These are phyloP conservation scores for Bipolaris cookei DNA, from an alignment of 2,329 filamentous ascomycete genomes.

Conservation along the genomic window DNA sequence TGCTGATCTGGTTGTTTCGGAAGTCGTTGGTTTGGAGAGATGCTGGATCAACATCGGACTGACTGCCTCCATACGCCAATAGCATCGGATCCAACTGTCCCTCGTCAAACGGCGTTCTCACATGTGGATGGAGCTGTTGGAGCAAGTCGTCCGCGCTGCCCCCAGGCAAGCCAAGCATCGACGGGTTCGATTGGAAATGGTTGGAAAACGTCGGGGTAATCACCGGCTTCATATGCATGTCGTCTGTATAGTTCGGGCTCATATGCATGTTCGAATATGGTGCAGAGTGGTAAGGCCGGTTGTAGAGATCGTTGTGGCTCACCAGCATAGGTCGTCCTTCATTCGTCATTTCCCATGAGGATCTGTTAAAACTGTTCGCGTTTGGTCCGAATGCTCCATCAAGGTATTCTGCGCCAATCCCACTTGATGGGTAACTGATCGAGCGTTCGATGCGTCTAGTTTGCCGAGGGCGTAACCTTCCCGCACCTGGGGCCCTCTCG, in stretches of 20 bases:
- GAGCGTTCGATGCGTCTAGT: constrained; percentile 34
- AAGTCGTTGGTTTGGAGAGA: constrained; percentile 36
- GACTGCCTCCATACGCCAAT: constrained; percentile 41
- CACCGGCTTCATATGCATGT: constrained; percentile 53
- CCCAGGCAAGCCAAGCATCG: constrained; percentile 49
- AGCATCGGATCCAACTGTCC: constrained; percentile 52
- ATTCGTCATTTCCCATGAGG: constrained; percentile 60
- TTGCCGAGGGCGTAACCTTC: constrained; percentile 29
- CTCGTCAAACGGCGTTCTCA: constrained; percentile 44
- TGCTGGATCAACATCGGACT: constrained; percentile 26
- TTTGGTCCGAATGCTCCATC: constrained; percentile 39
- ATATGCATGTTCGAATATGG: constrained; percentile 51
- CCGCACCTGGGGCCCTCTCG: constrained; percentile 46
- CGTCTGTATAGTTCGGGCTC: constrained; percentile 35
- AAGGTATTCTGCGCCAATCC: constrained; percentile 33
- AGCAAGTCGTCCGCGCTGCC: constrained; percentile 49
- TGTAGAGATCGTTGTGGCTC: constrained; percentile 52
- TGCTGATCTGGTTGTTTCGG: constrained; percentile 41
- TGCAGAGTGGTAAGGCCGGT: constrained; percentile 60
- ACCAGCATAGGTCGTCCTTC: constrained; percentile 59
- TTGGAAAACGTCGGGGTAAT: constrained; percentile 36
- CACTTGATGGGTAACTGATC: constrained; percentile 35
- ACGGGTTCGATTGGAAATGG: constrained; percentile 42
- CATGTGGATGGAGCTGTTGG: constrained; percentile 40
- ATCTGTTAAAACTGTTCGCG: constrained; percentile 49